Percentiles rank a stretch among this genome's conserved stretches.
Evolutionary conservation across 495 filamentous ascomycete species (phyloP).

Genomic region (Daldinia vernicosa): DNA sequence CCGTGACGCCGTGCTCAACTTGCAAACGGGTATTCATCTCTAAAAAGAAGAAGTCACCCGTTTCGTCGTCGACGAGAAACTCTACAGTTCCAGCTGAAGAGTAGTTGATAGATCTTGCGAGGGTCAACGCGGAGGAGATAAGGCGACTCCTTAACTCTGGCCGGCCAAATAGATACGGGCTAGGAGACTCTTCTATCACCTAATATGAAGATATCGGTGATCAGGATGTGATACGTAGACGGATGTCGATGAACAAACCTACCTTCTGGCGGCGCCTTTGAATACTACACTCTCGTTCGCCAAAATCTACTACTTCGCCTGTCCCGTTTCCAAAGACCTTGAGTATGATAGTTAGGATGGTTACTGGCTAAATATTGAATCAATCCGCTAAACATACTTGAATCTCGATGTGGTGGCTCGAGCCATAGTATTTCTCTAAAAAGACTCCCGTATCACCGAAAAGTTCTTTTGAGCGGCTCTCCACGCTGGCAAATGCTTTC

Average conservation of each 20-base stretch:
- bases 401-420: conserved; percentile 65
- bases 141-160: conserved; percentile 59
- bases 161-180: conserved; percentile 53
- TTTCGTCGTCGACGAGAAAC: conserved; percentile 69
- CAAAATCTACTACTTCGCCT: conserved; percentile 59
- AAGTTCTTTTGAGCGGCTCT: conserved; percentile 24
- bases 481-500: conserved; percentile 47
- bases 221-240: too few species aligned
- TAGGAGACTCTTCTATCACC: conserved; percentile 53
- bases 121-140: conserved; percentile 58
- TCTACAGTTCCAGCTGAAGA: conserved; percentile 69
- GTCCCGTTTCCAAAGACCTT: conserved; percentile 63
- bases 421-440: conserved; percentile 59
- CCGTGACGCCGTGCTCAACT: conserved; percentile 73
- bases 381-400: conserved; percentile 45
- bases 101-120: conserved; percentile 65
- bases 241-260: not conserved
- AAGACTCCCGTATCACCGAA: conserved; percentile 42
- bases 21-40: conserved; percentile 76
- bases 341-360: not conserved
- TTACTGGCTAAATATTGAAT: not conserved
- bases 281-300: conserved; percentile 68
- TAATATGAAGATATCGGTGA: conserved; percentile 31
- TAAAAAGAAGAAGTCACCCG: conserved; percentile 69
- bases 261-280: conserved; percentile 59